Percentiles rank a stretch among this genome's conserved stretches.
Conservation (phyloP, 805 yeast species). For the Ogataea thermomethanolica region DNA sequence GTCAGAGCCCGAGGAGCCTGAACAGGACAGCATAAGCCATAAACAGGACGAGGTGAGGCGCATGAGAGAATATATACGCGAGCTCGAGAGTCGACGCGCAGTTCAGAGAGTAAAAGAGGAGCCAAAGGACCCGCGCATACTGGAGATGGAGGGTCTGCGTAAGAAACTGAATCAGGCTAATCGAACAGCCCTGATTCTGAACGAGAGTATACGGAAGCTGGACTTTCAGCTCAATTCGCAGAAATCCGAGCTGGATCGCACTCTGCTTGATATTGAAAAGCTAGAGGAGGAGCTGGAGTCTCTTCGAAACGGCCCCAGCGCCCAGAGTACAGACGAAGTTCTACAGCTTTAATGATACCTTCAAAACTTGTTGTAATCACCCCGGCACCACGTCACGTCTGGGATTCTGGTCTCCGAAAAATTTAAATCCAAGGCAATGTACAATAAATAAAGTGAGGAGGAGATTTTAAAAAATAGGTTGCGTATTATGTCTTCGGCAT, state of each 20-base stretch:
- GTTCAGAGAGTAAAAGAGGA: not conserved
- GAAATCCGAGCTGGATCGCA: conserved; percentile 11
- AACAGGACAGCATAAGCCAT: conserved; percentile 5
- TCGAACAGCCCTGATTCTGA: conserved; percentile 11
- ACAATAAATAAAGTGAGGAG: not conserved
- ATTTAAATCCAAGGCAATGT: not conserved
- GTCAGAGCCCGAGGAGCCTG: conserved; percentile 8
- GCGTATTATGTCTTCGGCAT: conserved; percentile 44
- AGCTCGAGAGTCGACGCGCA: conserved; percentile 12
- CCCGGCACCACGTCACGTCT: conserved; percentile 8
- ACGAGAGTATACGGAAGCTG: conserved; percentile 12
- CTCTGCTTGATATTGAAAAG: conserved; percentile 8
- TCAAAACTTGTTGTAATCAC: not conserved
- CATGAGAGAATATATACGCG: conserved; percentile 19
- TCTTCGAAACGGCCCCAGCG: not conserved
- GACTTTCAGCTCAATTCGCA: conserved; percentile 8
- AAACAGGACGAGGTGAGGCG: conserved; percentile 19
- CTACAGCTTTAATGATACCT: not conserved
- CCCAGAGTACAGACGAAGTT: not conserved
- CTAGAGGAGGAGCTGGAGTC: conserved; percentile 11
- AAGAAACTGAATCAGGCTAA: conserved; percentile 8
- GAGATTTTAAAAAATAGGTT: too few relatives aligned
- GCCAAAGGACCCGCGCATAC: not conserved
- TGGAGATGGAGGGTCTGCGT: conserved; percentile 8
- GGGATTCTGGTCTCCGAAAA: conserved; percentile 10